Percentiles rank a stretch among this genome's conserved stretches.
These are phyloP conservation scores for Chytridiales sp. DNA, from an alignment of 371 early-diverging fungal species.

Conservation along the genomic window DNA sequence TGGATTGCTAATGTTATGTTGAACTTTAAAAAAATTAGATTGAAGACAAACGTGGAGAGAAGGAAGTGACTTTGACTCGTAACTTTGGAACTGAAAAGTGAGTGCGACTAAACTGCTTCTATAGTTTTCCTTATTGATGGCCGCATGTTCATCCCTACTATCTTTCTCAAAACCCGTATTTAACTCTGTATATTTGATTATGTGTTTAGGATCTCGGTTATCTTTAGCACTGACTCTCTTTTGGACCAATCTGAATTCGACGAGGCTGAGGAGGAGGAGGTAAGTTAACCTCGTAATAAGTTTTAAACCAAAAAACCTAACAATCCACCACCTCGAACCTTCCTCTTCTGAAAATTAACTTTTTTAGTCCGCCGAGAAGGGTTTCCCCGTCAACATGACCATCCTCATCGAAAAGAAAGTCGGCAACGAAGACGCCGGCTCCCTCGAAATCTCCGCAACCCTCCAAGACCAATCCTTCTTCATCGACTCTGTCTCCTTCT, in stretches of 20 bases:
- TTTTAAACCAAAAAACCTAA: not conserved
- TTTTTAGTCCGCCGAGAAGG: conserved; percentile 55
- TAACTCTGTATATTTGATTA: not conserved
- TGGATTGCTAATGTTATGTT: not conserved
- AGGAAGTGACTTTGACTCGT: conserved; percentile 77
- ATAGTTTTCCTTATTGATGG: no score
- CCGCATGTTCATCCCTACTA: not conserved
- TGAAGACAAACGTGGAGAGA: conserved; percentile 75
- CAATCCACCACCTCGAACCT: not conserved
- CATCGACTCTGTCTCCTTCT: conserved; percentile 77
- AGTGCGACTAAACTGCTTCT: no score
- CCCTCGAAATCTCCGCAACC: conserved; percentile 59
- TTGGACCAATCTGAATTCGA: conserved; percentile 57
- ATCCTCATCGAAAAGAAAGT: conserved; percentile 65
- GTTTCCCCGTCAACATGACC: conserved; percentile 70
- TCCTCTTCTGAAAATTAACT: no score
- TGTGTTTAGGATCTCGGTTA: conserved; percentile 66
- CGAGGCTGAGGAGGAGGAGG: conserved; percentile 33
- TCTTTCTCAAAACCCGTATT: not conserved
- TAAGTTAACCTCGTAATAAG: not conserved
- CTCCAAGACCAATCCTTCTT: conserved; percentile 83
- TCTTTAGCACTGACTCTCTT: conserved; percentile 85
- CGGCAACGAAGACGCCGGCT: conserved; percentile 61
- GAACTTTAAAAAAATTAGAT: no score
- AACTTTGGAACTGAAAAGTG: conserved; percentile 90